Evolutionary conservation across 805 yeast genomes (phyloP), one percentile per base, ranked within the genome.

Genomic region (Wickerhamiella parazyma): DNA sequence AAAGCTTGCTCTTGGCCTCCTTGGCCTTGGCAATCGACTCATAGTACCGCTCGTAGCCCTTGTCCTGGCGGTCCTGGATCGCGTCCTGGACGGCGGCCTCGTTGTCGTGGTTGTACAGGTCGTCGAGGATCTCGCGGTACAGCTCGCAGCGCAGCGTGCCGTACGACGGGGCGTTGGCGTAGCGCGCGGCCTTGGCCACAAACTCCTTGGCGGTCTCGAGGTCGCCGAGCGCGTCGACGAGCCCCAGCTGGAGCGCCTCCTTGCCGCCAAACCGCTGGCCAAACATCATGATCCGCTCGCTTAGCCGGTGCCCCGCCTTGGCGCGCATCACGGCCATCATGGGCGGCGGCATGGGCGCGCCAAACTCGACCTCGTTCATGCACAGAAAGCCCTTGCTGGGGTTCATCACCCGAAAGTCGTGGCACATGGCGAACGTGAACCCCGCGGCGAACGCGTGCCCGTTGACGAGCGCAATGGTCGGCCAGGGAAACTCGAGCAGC

Each of bases 241-340:
- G 38, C 1, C 60, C 96, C 62, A 84, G 95, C 61, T 87, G 85
- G 46, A 87, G 68, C 0, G 97, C 94, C 54, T 87, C 96, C 56
- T 86, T 84, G 3, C 58, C 61, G 3, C 60, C 38, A 49, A 59
- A 63, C 25, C 68, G 48, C 31, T 59, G 58, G 14, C 62, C 68
- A 22, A 55, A 54, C 26, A 61, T 45, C 20, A 56, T 56, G 36
- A 59, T 55, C 45, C 54, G 53, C 33, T 58, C 60, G 35, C 60
- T 52, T 3, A 51, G 39, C 37, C 39, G 50, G n/a, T 52, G 46
- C 11, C 66, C 62, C 20, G 48, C 52, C 41, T 60, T 55, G 43
- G 48, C 54, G 29, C 55, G 48, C 51, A 62, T 57, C 14, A 63
- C 54, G 14, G 58, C 51, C 52, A 63, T 51, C 59, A 63, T 53